Evolutionary conservation across 2,329 filamentous ascomycete species (phyloP).

Genomic region (Claviceps paspali): DNA sequence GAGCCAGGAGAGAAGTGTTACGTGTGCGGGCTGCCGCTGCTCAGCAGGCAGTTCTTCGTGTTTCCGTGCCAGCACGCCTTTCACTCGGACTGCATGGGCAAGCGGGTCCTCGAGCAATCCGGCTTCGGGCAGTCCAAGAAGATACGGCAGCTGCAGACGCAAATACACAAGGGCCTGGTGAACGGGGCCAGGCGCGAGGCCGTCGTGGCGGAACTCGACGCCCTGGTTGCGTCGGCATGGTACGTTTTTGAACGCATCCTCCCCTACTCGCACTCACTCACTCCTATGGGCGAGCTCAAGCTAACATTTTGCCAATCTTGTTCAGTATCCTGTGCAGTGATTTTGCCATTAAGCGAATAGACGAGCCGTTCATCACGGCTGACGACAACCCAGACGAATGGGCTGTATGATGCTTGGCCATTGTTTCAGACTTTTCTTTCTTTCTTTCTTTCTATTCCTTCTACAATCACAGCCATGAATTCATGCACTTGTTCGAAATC

Average conservation of each 20-base stretch:
- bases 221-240: conserved; percentile 81
- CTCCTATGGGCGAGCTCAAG: no score
- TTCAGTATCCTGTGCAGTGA: conserved; percentile 90
- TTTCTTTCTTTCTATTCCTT: background rate
- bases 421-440: no score
- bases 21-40: conserved; percentile 67
- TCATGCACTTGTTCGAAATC: no score
- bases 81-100: conserved; percentile 85
- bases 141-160: conserved; percentile 72
- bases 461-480: no score
- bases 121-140: conserved; percentile 60
- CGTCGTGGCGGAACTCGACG: conserved; percentile 78
- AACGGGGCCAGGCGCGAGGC: conserved; percentile 60
- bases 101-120: conserved; percentile 68
- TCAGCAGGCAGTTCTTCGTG: conserved; percentile 91
- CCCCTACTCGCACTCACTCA: no score
- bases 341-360: conserved; percentile 83
- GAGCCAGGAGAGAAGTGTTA: conserved; percentile 93
- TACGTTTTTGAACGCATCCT: no score
- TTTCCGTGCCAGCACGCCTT: conserved; percentile 98
- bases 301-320: no score
- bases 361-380: conserved; percentile 73
- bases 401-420: conserved; percentile 48
- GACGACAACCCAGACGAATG: conserved; percentile 68
- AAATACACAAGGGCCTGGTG: conserved; percentile 63